A percentile compares a stretch with the other conserved stretches of the same genome.
Evolutionary conservation across 108 stramenopile species (phyloP).

Genomic region (Skeletonema costatum): DNA sequence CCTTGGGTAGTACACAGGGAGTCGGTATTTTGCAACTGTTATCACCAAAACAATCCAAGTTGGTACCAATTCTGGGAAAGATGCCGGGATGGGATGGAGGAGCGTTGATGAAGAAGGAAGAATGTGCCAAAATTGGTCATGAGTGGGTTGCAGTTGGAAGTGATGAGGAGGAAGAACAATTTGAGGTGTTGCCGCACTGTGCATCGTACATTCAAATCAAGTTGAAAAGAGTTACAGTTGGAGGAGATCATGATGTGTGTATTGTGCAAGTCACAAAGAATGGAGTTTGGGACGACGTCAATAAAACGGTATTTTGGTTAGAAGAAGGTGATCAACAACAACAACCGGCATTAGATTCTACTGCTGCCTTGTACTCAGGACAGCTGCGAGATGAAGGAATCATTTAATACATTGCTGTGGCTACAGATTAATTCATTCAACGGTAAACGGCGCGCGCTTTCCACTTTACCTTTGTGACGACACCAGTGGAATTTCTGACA

Average conservation of each 20-base stretch:
- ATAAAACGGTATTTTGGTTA: slow-evolving; percentile 31
- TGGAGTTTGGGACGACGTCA: slow-evolving; percentile 52
- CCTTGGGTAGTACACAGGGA: background rate
- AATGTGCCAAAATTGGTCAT: slow-evolving; percentile 38
- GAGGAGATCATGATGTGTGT: slow-evolving; percentile 68
- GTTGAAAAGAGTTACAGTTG: slow-evolving; percentile 44
- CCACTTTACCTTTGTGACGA: slow-evolving; percentile 21
- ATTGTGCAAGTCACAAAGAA: slow-evolving; percentile 54
- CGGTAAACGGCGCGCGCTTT: too few relatives aligned
- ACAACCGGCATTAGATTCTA: slow-evolving; percentile 36
- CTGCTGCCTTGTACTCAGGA: slow-evolving; percentile 63
- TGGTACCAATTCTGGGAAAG: slow-evolving; percentile 64
- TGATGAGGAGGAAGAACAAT: slow-evolving; percentile 8
- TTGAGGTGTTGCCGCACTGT: slow-evolving; percentile 62
- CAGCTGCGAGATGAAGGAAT: slow-evolving; percentile 57
- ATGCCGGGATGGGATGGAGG: slow-evolving; percentile 51
- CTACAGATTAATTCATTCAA: too few relatives aligned
- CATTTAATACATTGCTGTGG: slow-evolving; percentile 44
- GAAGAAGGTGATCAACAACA: slow-evolving; percentile 6
- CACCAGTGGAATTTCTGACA: slow-evolving; percentile 8
- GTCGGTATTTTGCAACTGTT: slow-evolving; percentile 64
- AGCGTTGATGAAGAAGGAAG: slow-evolving; percentile 34
- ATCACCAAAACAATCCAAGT: slow-evolving; percentile 32
- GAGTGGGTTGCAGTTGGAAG: slow-evolving; percentile 38
- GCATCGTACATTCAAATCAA: slow-evolving; percentile 55